Evolutionary conservation across 2,329 filamentous ascomycete genomes (phyloP), one percentile per base, ranked within the genome.

Genomic region (Paradendryphiella salina): DNA sequence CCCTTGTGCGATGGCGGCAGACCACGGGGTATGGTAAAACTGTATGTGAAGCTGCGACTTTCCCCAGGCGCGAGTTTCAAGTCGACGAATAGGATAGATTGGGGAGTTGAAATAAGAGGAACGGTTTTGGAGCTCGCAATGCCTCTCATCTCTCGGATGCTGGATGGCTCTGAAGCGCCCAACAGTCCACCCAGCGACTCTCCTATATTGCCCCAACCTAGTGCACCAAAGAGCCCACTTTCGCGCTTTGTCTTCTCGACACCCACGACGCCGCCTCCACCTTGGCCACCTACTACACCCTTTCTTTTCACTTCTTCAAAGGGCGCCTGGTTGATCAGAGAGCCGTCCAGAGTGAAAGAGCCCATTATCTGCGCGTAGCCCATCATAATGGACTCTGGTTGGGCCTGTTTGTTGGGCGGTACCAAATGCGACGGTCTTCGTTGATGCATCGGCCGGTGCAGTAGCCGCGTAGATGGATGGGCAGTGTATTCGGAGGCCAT

Each of bases 231-330:
- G 38, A 97, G 82, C 1, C 92, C 87, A 63, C 85, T 90, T 43
- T 90, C 85, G 50, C 85, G 83, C 70, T 90, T 94, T 1, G 79
- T 80, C 13, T 83, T 81, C 59, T 95, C 89, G 8, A 96, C 77
- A 9, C 90, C 90, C 41, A 96, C 85, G 1, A 96, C 90, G 28
- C 91, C 90, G 35, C 90, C 90, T 29, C 89, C 90, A 18, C 80
- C 80, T 65, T 96, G 90, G 1, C 88, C 89, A 40, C 90, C 90
- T 4, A 96, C 84, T 5, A 96, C 90, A 2, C 89, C 92, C 75
- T 96, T 96, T 52, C 92, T 84, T 73, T 99, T 99, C 32, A 97
- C 92, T 64, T 95, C 90, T 68, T 99, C 94, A 64, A 99, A 99
- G 0, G 89, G 89, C 0, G 85, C 85, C 32, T 95, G 85, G 64